These are phyloP conservation scores for Petrea volubilis DNA, from an alignment of 257 asterid genomes.

Conservation along the genomic window DNA sequence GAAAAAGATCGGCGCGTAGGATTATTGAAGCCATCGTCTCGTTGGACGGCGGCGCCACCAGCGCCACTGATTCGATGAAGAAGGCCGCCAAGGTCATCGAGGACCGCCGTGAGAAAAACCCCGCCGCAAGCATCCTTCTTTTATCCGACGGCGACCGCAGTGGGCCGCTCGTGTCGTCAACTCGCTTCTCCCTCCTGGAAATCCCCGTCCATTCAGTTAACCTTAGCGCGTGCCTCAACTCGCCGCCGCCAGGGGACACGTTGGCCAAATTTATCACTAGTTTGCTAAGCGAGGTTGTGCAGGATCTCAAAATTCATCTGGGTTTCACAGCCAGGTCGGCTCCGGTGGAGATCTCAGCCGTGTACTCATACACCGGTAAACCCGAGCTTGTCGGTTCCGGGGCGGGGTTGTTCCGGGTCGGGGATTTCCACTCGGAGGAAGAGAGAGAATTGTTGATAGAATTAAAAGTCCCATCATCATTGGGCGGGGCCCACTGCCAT, in stretches of 20 bases:
- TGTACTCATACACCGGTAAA: constrained; percentile 53
- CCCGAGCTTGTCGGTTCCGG: constrained; percentile 73
- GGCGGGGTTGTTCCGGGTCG: constrained; percentile 59
- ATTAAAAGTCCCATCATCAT: constrained; percentile 72
- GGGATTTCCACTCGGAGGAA: constrained; percentile 77
- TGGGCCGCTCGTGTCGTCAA: constrained; percentile 49
- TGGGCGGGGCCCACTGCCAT: constrained; percentile 68
- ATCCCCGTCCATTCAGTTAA: constrained; percentile 66
- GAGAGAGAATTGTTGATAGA: constrained; percentile 80
- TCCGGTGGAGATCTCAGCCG: constrained; percentile 64
- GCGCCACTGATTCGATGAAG: constrained; percentile 71
- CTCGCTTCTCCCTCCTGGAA: constrained; percentile 56
- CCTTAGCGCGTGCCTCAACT: constrained; percentile 49
- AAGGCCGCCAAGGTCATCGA: constrained; percentile 93
- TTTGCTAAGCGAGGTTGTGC: constrained; percentile 49
- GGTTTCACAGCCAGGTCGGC: constrained; percentile 59
- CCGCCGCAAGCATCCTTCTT: constrained; percentile 66
- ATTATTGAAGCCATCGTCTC: constrained; percentile 78
- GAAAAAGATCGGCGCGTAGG: constrained; percentile 77
- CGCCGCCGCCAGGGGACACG: constrained; percentile 40
- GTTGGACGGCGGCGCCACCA: constrained; percentile 57
- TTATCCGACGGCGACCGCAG: constrained; percentile 56
- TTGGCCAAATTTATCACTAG: constrained; percentile 47
- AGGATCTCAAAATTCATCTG: constrained; percentile 63
- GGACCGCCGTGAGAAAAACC: constrained; percentile 87